Evolutionary conservation across 495 filamentous ascomycete species (phyloP).

Genomic region (Extremus antarcticus): DNA sequence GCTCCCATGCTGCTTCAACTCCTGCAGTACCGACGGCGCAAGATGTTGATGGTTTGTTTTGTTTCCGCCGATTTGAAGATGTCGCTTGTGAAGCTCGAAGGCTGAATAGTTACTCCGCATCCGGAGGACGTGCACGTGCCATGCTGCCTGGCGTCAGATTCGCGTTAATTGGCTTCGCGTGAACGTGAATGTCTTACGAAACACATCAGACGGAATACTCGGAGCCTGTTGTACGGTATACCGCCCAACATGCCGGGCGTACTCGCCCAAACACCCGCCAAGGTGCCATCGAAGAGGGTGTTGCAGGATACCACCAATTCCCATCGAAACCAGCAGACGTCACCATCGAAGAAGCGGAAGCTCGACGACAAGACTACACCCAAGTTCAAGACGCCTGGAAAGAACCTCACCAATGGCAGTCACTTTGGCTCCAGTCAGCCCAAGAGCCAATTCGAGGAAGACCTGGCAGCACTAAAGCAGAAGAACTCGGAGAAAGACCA

Average conservation of each 20-base stretch:
- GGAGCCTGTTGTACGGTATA: neutral
- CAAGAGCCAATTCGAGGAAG: constrained; percentile 86
- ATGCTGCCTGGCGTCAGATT: neutral
- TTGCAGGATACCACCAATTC: constrained; percentile 48
- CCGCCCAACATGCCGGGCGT: constrained; percentile 15
- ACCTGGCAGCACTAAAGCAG: constrained; percentile 71
- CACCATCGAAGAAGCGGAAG: constrained; percentile 68
- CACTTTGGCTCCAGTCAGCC: constrained; percentile 64
- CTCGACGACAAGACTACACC: constrained; percentile 50
- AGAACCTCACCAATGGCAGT: constrained; percentile 46
- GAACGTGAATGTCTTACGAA: neutral
- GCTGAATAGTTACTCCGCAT: no score
- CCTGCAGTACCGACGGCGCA: no score
- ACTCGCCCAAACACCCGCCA: constrained; percentile 15
- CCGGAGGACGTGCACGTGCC: no score
- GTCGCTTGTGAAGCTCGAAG: no score
- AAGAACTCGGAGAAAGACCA: constrained; percentile 88
- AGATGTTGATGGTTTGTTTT: no score
- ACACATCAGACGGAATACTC: neutral
- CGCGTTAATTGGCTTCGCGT: neutral
- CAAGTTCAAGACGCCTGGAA: constrained; percentile 44
- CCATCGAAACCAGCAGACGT: constrained; percentile 36
- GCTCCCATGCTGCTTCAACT: neutral
- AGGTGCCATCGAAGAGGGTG: constrained; percentile 46
- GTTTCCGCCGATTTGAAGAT: no score